A percentile compares a stretch with the other conserved stretches of the same genome.
Conservation (phyloP, 2,329 filamentous ascomycete genomes). For the Xylaria sp. region DNA sequence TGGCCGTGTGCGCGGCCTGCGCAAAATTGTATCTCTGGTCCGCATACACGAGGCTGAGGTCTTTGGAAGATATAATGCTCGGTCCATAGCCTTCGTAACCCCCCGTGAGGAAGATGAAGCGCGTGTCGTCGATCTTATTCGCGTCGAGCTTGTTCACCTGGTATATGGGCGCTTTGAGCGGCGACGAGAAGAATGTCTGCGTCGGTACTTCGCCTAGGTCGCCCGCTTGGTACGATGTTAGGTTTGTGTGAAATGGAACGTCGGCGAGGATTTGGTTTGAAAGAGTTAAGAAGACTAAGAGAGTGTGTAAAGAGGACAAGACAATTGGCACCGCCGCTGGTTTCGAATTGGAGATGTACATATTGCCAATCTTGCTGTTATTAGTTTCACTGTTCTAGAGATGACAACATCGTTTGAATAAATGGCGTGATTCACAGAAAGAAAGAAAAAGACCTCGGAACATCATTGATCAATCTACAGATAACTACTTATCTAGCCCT, state of each 20-base stretch:
- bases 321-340: neutral
- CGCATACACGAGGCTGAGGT: constrained; percentile 35
- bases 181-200: constrained; percentile 34
- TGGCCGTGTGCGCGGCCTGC: constrained; percentile 28
- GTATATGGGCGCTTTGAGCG: constrained; percentile 26
- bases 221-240: constrained; percentile 28
- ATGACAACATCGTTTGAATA: constrained; percentile 5
- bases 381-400: neutral
- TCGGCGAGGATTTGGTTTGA: constrained; percentile 21
- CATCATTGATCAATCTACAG: neutral
- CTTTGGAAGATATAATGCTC: constrained; percentile 35
- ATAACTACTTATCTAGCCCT: neutral
- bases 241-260: constrained; percentile 16
- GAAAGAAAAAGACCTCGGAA: neutral
- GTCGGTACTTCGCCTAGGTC: constrained; percentile 21
- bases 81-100: constrained; percentile 33
- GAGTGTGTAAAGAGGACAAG: neutral
- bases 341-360: neutral
- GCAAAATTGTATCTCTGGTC: constrained; percentile 24
- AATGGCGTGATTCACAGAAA: neutral
- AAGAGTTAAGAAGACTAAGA: neutral
- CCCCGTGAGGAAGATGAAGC: constrained; percentile 36
- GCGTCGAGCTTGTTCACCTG: constrained; percentile 31
- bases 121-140: constrained; percentile 22
- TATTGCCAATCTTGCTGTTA: neutral